Conservation (phyloP, 768 basidiomycete species). For the Baorangia bicolor region DNA sequence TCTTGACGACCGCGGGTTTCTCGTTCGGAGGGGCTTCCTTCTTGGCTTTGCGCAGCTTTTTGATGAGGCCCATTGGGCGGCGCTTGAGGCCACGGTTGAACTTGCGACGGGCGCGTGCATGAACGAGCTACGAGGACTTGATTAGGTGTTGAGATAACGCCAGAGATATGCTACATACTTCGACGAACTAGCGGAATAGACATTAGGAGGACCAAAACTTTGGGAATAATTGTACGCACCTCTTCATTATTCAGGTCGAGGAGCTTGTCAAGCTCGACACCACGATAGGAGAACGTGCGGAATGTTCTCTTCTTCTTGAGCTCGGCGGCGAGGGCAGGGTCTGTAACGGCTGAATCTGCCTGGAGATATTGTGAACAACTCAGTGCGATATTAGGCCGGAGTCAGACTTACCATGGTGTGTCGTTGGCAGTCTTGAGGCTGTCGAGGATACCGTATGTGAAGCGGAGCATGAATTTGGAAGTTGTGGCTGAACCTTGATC, state of each 20-base stretch:
- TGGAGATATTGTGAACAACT: constrained; percentile 27
- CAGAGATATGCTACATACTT: constrained; percentile 49
- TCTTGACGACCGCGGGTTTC: constrained; percentile 98
- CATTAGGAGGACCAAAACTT: neutral
- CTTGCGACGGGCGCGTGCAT: constrained; percentile 96
- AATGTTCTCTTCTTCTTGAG: constrained; percentile 99
- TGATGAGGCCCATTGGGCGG: constrained; percentile 97
- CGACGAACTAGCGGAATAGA: constrained; percentile 59
- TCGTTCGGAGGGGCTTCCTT: constrained; percentile 99
- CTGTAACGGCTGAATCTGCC: constrained; percentile 85
- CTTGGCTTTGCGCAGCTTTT: constrained; percentile 99
- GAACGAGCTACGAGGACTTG: constrained; percentile 71
- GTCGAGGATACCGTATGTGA: constrained; percentile 21
- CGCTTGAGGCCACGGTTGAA: constrained; percentile 99
- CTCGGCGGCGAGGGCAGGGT: constrained; percentile 91
- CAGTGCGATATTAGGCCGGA: neutral
- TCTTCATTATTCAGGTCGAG: constrained; percentile 95
- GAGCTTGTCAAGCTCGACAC: constrained; percentile 97
- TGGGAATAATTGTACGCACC: constrained; percentile 44
- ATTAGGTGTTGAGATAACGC: constrained; percentile 1
- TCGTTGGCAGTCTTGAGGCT: constrained; percentile 27
- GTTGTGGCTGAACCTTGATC: constrained; percentile 41
- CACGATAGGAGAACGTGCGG: constrained; percentile 98
- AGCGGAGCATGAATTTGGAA: constrained; percentile 34
- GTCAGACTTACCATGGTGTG: constrained; percentile 33